These are phyloP conservation scores for Dioscorea alata DNA, from an alignment of 106 monocot genomes.

Conservation along the genomic window DNA sequence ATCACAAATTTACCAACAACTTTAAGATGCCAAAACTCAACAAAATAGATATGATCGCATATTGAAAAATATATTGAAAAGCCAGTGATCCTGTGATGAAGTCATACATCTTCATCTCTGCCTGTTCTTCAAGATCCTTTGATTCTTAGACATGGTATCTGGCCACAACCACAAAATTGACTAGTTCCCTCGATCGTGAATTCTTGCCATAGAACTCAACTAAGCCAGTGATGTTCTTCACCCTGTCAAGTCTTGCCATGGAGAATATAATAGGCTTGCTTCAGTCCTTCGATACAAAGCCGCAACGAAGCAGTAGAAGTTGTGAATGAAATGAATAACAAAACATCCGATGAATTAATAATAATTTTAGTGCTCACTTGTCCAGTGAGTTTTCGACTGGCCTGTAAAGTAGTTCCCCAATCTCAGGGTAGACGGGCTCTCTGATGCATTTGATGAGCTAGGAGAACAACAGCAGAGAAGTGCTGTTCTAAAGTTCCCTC, in stretches of 20 bases:
- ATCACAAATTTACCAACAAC: too few species aligned
- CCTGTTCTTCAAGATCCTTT: conserved; percentile 57
- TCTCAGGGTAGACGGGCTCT: conserved; percentile 79
- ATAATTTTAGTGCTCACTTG: conserved; percentile 33
- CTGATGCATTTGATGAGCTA: conserved; percentile 56
- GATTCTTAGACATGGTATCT: conserved; percentile 69
- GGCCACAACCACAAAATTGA: conserved; percentile 71
- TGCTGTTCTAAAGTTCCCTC: conserved; percentile 69
- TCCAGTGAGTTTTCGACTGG: conserved; percentile 40
- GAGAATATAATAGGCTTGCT: conserved; percentile 80
- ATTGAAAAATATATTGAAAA: too few species aligned
- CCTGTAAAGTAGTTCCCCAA: conserved; percentile 61
- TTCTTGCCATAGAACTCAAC: conserved; percentile 61
- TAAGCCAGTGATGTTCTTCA: conserved; percentile 80
- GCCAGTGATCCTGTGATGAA: too few species aligned
- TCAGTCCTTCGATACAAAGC: conserved; percentile 43
- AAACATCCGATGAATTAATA: neutral
- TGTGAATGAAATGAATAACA: neutral
- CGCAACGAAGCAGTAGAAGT: conserved; percentile 5
- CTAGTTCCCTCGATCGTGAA: conserved; percentile 37
- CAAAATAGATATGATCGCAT: too few species aligned
- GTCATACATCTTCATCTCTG: conserved; percentile 60
- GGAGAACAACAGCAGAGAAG: conserved; percentile 87
- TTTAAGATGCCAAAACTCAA: too few species aligned
- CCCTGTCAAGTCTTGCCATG: conserved; percentile 72